Evolutionary conservation across 495 filamentous ascomycete genomes (phyloP).

Genomic region (Parmelia sp.): DNA sequence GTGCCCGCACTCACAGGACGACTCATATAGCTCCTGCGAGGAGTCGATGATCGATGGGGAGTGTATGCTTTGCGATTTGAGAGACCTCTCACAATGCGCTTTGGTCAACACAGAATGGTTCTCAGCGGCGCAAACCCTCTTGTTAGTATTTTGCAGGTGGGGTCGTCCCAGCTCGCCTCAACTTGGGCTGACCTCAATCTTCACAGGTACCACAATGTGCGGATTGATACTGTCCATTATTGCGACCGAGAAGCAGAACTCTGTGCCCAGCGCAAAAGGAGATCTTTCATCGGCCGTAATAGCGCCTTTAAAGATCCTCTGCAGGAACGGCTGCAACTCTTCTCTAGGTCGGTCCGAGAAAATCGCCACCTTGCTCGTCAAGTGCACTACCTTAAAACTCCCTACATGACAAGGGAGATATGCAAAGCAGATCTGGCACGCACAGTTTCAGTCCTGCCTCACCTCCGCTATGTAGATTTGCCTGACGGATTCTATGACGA

Average conservation of each 20-base stretch:
- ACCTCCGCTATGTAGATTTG: constrained; percentile 84
- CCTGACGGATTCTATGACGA: constrained; percentile 81
- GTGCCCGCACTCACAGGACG: constrained; percentile 75
- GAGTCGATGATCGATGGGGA: constrained; percentile 73
- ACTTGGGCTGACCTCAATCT: constrained; percentile 2
- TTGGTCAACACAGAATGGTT: constrained; percentile 70
- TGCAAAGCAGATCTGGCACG: constrained; percentile 78
- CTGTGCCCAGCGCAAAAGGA: constrained; percentile 66
- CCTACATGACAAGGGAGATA: constrained; percentile 94
- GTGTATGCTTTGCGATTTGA: constrained; percentile 93
- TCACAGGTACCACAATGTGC: constrained; percentile 74
- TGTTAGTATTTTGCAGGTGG: constrained; percentile 45
- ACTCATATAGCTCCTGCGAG: constrained; percentile 74
- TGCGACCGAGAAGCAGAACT: constrained; percentile 80
- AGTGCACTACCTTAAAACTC: constrained; percentile 76
- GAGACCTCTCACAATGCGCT: constrained; percentile 77
- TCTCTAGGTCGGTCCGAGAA: constrained; percentile 75
- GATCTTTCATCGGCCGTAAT: constrained; percentile 68
- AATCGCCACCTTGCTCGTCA: constrained; percentile 56
- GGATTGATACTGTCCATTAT: constrained; percentile 92
- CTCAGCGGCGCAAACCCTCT: constrained; percentile 43
- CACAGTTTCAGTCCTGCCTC: constrained; percentile 75
- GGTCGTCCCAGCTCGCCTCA: not conserved
- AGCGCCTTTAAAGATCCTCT: constrained; percentile 73
- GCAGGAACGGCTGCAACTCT: constrained; percentile 63